Percentiles rank a stretch among this genome's conserved stretches.
Evolutionary conservation across 257 asterid genomes (phyloP).

Genomic region (Gentiana macrophylla): DNA sequence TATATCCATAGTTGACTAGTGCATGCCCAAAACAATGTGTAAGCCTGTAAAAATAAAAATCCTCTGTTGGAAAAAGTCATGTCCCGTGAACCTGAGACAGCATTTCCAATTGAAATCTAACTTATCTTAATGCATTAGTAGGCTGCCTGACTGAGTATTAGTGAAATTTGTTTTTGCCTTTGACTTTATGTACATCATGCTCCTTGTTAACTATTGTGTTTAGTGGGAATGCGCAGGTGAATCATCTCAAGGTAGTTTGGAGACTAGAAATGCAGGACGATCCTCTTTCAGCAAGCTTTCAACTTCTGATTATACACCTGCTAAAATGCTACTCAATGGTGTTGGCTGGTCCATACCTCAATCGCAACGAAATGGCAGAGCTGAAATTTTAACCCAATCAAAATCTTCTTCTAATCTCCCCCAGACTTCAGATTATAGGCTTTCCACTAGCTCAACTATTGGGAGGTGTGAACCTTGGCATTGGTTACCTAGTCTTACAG

Average conservation of each 20-base stretch:
- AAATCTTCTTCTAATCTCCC: constrained; percentile 25
- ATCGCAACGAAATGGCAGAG: constrained; percentile 49
- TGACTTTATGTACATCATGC: constrained; percentile 4
- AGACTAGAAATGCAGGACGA: constrained; percentile 38
- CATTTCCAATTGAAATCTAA: no score
- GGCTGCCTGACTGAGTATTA: background rate
- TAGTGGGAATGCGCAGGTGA: constrained; percentile 85
- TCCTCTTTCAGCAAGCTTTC: constrained; percentile 34
- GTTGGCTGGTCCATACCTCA: constrained; percentile 89
- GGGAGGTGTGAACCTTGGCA: constrained; percentile 77
- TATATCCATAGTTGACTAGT: no score
- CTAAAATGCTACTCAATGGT: constrained; percentile 63
- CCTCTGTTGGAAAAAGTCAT: no score
- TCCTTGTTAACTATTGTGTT: constrained; percentile 24
- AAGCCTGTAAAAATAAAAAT: no score
- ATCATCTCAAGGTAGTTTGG: constrained; percentile 42
- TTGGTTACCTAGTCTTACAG: constrained; percentile 87
- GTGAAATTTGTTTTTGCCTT: constrained; percentile 6
- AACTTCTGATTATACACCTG: constrained; percentile 42
- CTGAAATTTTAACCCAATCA: constrained; percentile 27
- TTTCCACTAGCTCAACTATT: constrained; percentile 27
- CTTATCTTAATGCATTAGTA: no score
- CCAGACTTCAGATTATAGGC: constrained; percentile 41
- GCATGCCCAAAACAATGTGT: no score
- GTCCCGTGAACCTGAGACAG: no score